phyloP scores from a whole-genome alignment of 2,329 filamentous ascomycete species.

The Colletotrichum spaethianum region DNA sequence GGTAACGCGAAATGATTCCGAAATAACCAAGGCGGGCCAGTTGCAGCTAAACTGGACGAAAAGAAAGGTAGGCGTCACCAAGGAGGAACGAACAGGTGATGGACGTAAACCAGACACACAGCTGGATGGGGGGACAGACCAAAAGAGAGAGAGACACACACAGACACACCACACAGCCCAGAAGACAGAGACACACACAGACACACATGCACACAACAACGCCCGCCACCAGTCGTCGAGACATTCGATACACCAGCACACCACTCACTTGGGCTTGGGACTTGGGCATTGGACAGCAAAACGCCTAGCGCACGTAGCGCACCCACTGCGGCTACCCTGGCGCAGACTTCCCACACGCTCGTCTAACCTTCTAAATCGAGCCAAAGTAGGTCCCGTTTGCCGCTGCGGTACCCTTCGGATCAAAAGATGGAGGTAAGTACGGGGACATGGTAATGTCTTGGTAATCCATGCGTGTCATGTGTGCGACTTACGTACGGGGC shows the following conservation, averaged over 20 bases:
- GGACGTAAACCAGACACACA: conserved; percentile 8
- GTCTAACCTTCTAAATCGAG: conserved; percentile 39
- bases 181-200: not conserved
- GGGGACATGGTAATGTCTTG: not conserved
- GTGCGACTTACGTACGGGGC: not conserved
- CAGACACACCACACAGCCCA: not conserved
- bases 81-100: not conserved
- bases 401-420: conserved; percentile 25
- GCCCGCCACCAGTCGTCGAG: conserved; percentile 11
- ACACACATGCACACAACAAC: conserved; percentile 4
- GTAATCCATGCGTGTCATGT: not conserved
- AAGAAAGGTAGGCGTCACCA: conserved; percentile 9
- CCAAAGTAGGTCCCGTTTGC: conserved; percentile 24
- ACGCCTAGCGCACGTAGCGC: conserved; percentile 40
- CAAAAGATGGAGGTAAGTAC: not conserved
- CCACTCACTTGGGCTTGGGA: not conserved
- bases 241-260: conserved; percentile 17
- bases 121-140: not conserved
- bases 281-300: conserved; percentile 18
- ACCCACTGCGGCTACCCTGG: conserved; percentile 39
- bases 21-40: not conserved
- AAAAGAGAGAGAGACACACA: not conserved
- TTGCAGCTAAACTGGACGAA: not conserved
- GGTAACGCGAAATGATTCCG: not conserved
- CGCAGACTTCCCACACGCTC: conserved; percentile 32